Evolutionary conservation across 2,329 filamentous ascomycete genomes (phyloP), one percentile per base, ranked within the genome.

Genomic region (Furcasterigmium furcatum): DNA sequence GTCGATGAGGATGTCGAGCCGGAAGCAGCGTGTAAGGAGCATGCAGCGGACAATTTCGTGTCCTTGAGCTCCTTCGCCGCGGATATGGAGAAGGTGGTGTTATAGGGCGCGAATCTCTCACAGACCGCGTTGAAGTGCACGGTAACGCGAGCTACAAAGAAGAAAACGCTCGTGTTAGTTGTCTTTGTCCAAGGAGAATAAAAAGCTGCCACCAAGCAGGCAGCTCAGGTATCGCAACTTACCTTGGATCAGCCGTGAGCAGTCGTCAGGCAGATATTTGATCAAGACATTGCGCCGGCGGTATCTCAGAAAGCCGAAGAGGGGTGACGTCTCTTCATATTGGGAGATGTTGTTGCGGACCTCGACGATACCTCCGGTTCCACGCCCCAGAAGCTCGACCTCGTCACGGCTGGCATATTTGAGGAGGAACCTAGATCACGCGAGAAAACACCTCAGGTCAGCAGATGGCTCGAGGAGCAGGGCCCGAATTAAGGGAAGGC

Each of bases 221-320:
- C 12, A 43, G n/a, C n/a, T 25, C 13, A n/a, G 4, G 29, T 12
- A 13, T 19, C 4, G 16, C 4, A 44, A 64, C 81, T 56, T 68
- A 96, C 94, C 94, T 87, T 96, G 88, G 44, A 99, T 75, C 45
- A 99, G 74, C 58, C 94, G 82, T 52, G 94, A 97, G 54, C 91
- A 92, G 48, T 85, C 88, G 49, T 95, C 89, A 1, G 92, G 94
- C 51, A 96, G 79, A 64, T 94, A 96, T 71, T 94, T 96, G 65
- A 99, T 80, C 49, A 99, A 71, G 41, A 97, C 87, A 67, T 91
- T 96, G 62, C 91, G 83, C 61, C 91, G 84, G 46, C 92, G 79
- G 66, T 96, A 97, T 57, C 88, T 84, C 55, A 99, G 71, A 62
- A 96, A 90, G 44, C 94, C 94, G 61, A 95, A 99, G 40, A 99